Base-by-base conservation (phyloP, 495 filamentous ascomycete genomes). In the Umbilicaria muhlenbergii region DNA sequence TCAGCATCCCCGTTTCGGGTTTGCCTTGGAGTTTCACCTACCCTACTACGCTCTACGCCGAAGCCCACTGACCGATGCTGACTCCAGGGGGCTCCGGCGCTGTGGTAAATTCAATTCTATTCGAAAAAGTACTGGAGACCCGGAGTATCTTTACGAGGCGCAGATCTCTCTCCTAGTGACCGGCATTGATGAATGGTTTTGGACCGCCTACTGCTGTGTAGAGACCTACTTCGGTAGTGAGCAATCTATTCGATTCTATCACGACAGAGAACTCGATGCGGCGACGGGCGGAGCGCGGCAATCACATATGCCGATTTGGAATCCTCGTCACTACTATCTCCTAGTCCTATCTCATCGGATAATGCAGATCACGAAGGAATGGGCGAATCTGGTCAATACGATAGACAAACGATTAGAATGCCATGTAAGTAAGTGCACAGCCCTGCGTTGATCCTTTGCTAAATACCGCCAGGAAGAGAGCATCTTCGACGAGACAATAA, bases 1-100 rank as follows among this genome's bases (percentile, higher is more conserved):
- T 21, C 5, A 21, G 19, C 19, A 2, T 21, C 19, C 19, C 19
- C 19, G 19, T 21, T 21, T 21, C 19, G 39, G 44, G 11, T 58
- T 57, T 37, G 48, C 39, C 14, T 42, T 58, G 32, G 51, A 61
- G 35, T 61, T 61, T 34, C 56, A 58, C 39, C 38, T 61, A 31
- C 58, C 58, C 15, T 56, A 57, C 46, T 55, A 53, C 37, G 47
- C 50, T 32, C 46, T 61, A n/a, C 49, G 53, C 3, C 45, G 36
- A 42, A 7, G 21, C 19, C 19, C 39, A 17, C 11, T 31, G n/a
- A 39, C 42, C 13, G 19, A 49, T 15, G 21, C 37, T 34, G 54
- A 58, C 34, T 7, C 28, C 15, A 42, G 54, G 16, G 31, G 34
- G 16, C 42, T 59, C 0, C 49, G 56, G 40, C 51, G 48, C 28